Evolutionary conservation across 2,329 filamentous ascomycete genomes (phyloP).

Genomic region (Fusarium compactum): DNA sequence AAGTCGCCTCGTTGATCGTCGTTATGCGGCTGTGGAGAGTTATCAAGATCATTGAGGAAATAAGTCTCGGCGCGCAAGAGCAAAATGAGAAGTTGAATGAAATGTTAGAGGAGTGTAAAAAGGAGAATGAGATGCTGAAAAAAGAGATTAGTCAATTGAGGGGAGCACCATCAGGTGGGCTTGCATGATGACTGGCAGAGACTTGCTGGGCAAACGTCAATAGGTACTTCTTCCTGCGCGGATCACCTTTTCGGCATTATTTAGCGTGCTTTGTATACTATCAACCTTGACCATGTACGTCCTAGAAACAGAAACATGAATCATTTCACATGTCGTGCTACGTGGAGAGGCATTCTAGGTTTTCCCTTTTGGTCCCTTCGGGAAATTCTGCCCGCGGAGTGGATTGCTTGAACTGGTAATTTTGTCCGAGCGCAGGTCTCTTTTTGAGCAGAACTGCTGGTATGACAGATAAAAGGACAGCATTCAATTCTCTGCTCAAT

Average conservation of each 20-base stretch:
- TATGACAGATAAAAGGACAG: background rate
- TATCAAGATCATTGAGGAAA: slow-evolving; percentile 19
- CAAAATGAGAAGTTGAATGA: slow-evolving; percentile 7
- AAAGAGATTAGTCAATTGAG: background rate
- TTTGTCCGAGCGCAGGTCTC: background rate
- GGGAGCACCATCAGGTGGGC: background rate
- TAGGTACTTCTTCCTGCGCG: background rate
- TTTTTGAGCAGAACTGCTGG: background rate
- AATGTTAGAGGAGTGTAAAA: background rate
- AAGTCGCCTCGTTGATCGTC: slow-evolving; percentile 20
- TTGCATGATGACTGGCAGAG: background rate
- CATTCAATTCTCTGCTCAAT: background rate
- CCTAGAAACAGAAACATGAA: background rate
- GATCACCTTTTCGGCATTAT: background rate
- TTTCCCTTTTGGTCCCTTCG: background rate
- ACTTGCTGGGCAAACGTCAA: background rate
- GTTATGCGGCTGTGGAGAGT: slow-evolving; percentile 26
- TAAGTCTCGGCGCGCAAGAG: slow-evolving; percentile 5
- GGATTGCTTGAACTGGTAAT: background rate
- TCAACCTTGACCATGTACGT: background rate
- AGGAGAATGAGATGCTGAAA: background rate
- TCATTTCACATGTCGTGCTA: background rate
- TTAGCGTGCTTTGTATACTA: background rate
- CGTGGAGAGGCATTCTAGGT: accelerated
- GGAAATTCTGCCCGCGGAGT: background rate